Percentiles rank a stretch among this genome's conserved stretches.
phyloP scores from a whole-genome alignment of 176 grass and related monocot genomes.

The Carex pumila region DNA sequence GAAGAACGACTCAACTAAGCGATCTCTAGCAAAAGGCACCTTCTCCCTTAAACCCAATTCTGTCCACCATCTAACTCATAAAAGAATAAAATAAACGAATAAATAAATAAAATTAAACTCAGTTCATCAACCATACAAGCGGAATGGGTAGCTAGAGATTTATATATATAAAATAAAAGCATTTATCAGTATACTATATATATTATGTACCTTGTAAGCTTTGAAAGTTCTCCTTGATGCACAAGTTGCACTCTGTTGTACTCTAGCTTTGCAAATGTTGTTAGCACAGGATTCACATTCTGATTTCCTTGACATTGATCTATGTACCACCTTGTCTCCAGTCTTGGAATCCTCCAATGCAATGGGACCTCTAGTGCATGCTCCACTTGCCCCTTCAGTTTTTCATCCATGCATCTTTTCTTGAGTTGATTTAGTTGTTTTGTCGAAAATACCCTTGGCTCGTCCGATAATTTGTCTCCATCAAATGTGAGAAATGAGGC shows the following conservation, averaged over 20 bases:
- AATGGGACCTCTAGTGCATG: constrained; percentile 32
- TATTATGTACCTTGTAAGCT: constrained; percentile 10
- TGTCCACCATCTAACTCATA: constrained; percentile 42
- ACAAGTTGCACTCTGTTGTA: constrained; percentile 36
- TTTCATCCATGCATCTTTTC: not conserved
- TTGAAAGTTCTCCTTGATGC: constrained; percentile 25
- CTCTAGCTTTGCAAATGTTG: constrained; percentile 28
- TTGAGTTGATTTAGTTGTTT: not conserved
- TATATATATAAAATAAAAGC: too few relatives aligned
- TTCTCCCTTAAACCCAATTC: constrained; percentile 22
- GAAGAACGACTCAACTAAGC: constrained; percentile 23
- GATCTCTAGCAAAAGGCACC: constrained; percentile 32
- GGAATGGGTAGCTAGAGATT: too few relatives aligned
- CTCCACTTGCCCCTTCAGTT: not conserved
- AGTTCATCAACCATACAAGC: too few relatives aligned
- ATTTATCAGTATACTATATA: not conserved
- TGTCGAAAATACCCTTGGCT: not conserved
- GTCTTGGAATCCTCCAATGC: constrained; percentile 24
- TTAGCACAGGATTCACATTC: not conserved
- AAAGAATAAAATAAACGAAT: too few relatives aligned
- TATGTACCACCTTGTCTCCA: constrained; percentile 31
- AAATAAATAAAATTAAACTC: too few relatives aligned
- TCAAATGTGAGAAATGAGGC: constrained; percentile 20
- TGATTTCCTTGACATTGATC: constrained; percentile 5
- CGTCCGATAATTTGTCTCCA: constrained; percentile 2